Conservation (phyloP, 805 yeast genomes). For the Candida cerambycidarum region DNA sequence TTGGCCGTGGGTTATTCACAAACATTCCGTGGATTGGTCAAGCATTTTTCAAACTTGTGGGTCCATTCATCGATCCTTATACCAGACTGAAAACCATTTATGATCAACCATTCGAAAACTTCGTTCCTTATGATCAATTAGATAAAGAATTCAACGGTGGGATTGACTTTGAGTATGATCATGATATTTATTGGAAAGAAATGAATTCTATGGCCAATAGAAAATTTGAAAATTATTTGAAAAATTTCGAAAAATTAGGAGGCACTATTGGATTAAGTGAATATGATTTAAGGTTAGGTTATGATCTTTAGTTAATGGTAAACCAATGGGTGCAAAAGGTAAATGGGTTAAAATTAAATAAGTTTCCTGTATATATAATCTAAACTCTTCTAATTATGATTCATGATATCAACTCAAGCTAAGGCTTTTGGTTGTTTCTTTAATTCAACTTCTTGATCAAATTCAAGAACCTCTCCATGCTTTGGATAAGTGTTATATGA, state of each 20-base stretch:
- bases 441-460: slow-evolving; percentile 16
- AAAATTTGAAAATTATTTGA: slow-evolving; percentile 31
- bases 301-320: slow-evolving; percentile 3
- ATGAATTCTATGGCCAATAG: slow-evolving; percentile 43
- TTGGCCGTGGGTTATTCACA: slow-evolving; percentile 53
- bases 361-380: too few species aligned
- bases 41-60: slow-evolving; percentile 54
- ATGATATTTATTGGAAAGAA: slow-evolving; percentile 53
- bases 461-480: slow-evolving; percentile 13
- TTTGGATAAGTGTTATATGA: slow-evolving; percentile 22
- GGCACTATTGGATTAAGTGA: slow-evolving; percentile 54
- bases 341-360: too few species aligned
- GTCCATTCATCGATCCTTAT: slow-evolving; percentile 59
- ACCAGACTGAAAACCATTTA: slow-evolving; percentile 57
- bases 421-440: slow-evolving; percentile 9
- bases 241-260: slow-evolving; percentile 46
- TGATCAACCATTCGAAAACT: slow-evolving; percentile 57
- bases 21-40: slow-evolving; percentile 59
- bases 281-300: slow-evolving; percentile 44
- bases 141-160: slow-evolving; percentile 51
- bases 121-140: slow-evolving; percentile 52
- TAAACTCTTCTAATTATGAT: too few species aligned
- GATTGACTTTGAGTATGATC: slow-evolving; percentile 52
- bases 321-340: neutral
- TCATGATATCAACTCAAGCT: neutral